Evolutionary conservation across 2,329 filamentous ascomycete species (phyloP).

Genomic region (Colletotrichum sidae): DNA sequence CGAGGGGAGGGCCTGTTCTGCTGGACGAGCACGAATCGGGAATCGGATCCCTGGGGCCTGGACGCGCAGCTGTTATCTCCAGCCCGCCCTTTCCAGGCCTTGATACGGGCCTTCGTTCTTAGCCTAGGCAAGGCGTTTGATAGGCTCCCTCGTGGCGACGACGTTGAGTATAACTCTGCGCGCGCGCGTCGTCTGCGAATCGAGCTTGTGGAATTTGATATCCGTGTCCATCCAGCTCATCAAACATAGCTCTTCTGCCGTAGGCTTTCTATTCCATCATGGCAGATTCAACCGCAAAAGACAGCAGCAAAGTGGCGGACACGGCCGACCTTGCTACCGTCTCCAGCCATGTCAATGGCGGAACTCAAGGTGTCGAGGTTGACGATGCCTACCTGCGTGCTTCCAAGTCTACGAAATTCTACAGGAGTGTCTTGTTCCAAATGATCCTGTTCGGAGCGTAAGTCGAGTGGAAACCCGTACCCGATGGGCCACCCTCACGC

Average conservation of each 20-base stretch:
- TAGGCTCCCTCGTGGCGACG: too few relatives aligned
- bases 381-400: conserved; percentile 19
- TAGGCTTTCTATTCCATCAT: neutral
- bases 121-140: too few relatives aligned
- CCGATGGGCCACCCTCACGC: neutral
- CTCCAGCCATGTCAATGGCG: conserved; percentile 12
- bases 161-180: too few relatives aligned
- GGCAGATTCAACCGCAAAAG: conserved; percentile 12
- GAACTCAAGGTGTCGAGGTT: neutral
- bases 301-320: conserved; percentile 1
- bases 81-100: too few relatives aligned
- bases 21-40: too few relatives aligned
- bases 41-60: too few relatives aligned
- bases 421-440: conserved; percentile 23
- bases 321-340: conserved; percentile 5
- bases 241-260: neutral
- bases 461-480: neutral
- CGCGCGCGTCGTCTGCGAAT: too few relatives aligned
- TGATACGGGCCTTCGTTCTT: too few relatives aligned
- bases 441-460: conserved; percentile 31
- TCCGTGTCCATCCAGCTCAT: neutral
- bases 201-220: too few relatives aligned
- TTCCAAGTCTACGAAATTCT: conserved; percentile 16
- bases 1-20: too few relatives aligned
- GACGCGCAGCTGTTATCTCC: too few relatives aligned